Conservation (phyloP, 2,329 filamentous ascomycete genomes). For the Phaeosphaeriaceae sp. region DNA sequence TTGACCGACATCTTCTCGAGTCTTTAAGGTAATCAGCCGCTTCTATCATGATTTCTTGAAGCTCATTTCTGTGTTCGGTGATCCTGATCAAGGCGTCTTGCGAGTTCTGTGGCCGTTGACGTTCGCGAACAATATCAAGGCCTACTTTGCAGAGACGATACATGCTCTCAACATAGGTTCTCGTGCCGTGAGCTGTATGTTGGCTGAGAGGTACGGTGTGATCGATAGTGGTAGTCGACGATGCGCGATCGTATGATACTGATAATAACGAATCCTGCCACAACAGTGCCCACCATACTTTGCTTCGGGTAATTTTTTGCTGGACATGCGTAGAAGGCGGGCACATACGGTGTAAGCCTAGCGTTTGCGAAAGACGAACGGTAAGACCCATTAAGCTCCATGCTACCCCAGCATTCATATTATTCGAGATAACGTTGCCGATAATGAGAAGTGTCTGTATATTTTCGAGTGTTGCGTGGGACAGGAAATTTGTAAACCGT, state of each 20-base stretch:
- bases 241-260: conserved; percentile 67
- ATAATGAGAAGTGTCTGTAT: conserved; percentile 68
- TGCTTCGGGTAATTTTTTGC: conserved; percentile 46
- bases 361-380: conserved; percentile 64
- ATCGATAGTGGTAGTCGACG: conserved; percentile 62
- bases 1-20: conserved; percentile 54
- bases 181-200: conserved; percentile 55
- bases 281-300: conserved; percentile 64
- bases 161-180: conserved; percentile 65
- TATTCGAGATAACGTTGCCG: conserved; percentile 66
- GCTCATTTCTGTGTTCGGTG: conserved; percentile 62
- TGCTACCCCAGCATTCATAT: conserved; percentile 69
- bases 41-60: conserved; percentile 64
- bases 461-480: conserved; percentile 65
- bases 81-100: conserved; percentile 62
- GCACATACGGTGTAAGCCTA: conserved; percentile 66
- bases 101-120: conserved; percentile 60
- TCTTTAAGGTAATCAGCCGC: conserved; percentile 64
- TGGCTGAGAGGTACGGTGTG: conserved; percentile 48
- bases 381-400: conserved; percentile 67
- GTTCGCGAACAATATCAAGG: conserved; percentile 65
- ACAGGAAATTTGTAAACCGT: conserved; percentile 68
- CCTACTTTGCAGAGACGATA: conserved; percentile 63
- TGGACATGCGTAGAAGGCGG: conserved; percentile 60
- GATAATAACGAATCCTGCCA: conserved; percentile 71